Evolutionary conservation across 2,329 filamentous ascomycete genomes (phyloP).

Genomic region (Dactylonectria macrodidyma): DNA sequence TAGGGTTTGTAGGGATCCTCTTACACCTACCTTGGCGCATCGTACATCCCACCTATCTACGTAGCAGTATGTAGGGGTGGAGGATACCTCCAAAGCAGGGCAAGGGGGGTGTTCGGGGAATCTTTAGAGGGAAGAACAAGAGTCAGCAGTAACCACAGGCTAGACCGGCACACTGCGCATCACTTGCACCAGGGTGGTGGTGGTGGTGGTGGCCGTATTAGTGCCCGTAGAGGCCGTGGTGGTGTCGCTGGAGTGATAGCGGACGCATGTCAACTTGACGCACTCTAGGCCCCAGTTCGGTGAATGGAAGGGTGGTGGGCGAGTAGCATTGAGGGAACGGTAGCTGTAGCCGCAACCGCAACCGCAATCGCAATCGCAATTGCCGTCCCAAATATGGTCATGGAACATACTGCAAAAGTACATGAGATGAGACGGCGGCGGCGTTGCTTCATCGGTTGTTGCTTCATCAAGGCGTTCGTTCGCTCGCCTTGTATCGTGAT

Average conservation of each 20-base stretch:
- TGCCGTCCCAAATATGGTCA: neutral
- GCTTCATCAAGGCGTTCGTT: neutral
- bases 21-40: too few relatives aligned
- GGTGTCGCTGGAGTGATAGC: slow-evolving; percentile 12
- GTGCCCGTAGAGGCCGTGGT: too few relatives aligned
- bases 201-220: neutral
- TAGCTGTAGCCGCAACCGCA: neutral
- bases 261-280: slow-evolving; percentile 19
- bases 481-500: neutral
- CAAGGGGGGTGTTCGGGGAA: neutral
- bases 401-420: neutral
- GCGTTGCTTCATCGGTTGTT: neutral
- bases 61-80: neutral
- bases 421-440: slow-evolving; percentile 21
- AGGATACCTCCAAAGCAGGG: slow-evolving; percentile 9
- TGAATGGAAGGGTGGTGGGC: slow-evolving; percentile 3
- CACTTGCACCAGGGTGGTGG: slow-evolving; percentile 9
- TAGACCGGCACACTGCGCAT: slow-evolving; percentile 13
- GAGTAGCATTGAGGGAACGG: slow-evolving; percentile 8
- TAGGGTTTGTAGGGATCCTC: neutral
- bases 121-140: slow-evolving; percentile 1
- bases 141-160: neutral
- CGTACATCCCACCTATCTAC: too few relatives aligned
- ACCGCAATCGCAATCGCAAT: slow-evolving; percentile 1
- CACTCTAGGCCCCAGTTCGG: slow-evolving; percentile 6